Base-by-base conservation (phyloP, 805 yeast genomes). In the Lipomyces lipofer region DNA sequence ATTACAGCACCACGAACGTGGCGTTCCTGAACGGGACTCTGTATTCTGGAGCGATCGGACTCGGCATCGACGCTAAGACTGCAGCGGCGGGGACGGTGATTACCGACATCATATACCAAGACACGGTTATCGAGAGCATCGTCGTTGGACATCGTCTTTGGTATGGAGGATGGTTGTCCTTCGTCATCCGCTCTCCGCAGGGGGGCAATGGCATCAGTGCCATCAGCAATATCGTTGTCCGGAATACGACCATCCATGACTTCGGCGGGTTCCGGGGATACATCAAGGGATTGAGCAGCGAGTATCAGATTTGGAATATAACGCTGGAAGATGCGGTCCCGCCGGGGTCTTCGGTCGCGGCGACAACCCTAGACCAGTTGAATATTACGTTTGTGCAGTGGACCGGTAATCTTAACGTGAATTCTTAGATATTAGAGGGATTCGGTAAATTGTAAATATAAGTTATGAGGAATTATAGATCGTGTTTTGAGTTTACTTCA, bases 161-260 rank as follows among this genome's bases (percentile, higher is more conserved):
- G 42, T 49, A 32, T 39, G 47, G 42, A n/a, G 58, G 58, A 2
- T 54, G 58, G 58, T 36, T 48, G n/a, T 33, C 51, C 40, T 7
- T 54, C 33, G 28, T 49, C 13, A 54, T 51, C 13, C 48, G 27
- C 19, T n/a, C n/a, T n/a, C n/a, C n/a, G n/a, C 44, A 54, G 43
- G 21, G 24, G n/a, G 36, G 21, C 29, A 27, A 43, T 28, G 51
- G 40, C 3, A 47, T 54, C 6, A 47, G 43, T 4, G 35, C 49
- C n/a, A 42, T 54, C n/a, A 15, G 25, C 25, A 44, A 43, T 29
- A 25, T 54, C 24, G 19, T 32, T 13, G 58, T 50, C 28, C 10
- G 21, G 27, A 38, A 54, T 40, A 39, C 39, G 15, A 30, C 10
- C 10, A 45, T 54, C 7, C 19, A 22, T 10, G 58, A 54, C 33